A percentile compares a stretch with the other conserved stretches of the same genome.
Conservation (phyloP, 129 eudicot genomes). For the Calendula officinalis region DNA sequence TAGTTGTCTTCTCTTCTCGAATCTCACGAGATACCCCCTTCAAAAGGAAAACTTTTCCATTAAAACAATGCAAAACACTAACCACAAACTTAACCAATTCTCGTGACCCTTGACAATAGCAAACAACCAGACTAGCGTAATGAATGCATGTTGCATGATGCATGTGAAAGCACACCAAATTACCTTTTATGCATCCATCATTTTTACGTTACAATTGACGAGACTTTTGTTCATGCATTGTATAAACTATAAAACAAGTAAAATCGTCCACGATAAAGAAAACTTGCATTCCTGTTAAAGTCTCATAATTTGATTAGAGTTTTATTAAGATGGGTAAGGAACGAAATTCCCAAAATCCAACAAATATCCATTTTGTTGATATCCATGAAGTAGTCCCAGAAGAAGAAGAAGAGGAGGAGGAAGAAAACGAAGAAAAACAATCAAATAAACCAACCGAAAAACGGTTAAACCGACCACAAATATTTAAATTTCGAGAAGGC, state of each 20-base stretch:
- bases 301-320: background rate
- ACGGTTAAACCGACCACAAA: constrained; percentile 21
- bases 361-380: constrained; percentile 57
- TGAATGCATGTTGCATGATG: constrained; percentile 1
- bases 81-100: too few species aligned
- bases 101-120: too few species aligned
- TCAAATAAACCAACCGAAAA: constrained; percentile 24
- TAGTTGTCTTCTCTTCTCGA: too few species aligned
- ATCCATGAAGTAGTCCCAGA: constrained; percentile 61
- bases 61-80: background rate
- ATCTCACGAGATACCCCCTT: too few species aligned
- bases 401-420: constrained; percentile 57
- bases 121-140: constrained; percentile 5
- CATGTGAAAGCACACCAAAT: background rate
- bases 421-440: constrained; percentile 16
- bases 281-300: too few species aligned
- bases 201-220: constrained; percentile 16
- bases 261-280: background rate
- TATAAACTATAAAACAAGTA: constrained; percentile 5
- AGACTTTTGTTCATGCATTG: constrained; percentile 1
- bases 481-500: constrained; percentile 36
- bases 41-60: too few species aligned
- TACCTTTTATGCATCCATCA: constrained; percentile 7
- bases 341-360: constrained; percentile 32
- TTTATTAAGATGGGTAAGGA: constrained; percentile 42